Conservation (phyloP, 805 yeast species). For the Metschnikowia reukaufii region DNA sequence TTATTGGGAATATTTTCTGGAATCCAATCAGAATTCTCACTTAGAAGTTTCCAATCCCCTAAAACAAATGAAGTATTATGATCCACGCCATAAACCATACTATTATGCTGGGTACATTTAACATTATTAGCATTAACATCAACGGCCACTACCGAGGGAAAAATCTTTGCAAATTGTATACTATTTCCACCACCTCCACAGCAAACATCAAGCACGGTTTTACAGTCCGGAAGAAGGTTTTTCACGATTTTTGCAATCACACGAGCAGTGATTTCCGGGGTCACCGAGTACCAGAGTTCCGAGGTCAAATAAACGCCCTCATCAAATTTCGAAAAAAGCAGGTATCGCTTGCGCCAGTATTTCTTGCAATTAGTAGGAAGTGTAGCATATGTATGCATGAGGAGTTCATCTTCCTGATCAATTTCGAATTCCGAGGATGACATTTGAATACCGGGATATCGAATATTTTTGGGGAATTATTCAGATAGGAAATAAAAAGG, state of each 20-base stretch:
- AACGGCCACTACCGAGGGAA: slow-evolving; percentile 58
- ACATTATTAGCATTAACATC: slow-evolving; percentile 62
- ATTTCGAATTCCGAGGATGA: slow-evolving; percentile 15
- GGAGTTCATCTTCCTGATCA: slow-evolving; percentile 26
- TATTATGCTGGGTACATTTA: slow-evolving; percentile 66
- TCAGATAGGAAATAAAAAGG: background rate
- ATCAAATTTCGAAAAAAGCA: slow-evolving; percentile 61
- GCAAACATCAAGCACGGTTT: slow-evolving; percentile 61
- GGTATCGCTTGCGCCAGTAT: slow-evolving; percentile 63
- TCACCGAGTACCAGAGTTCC: slow-evolving; percentile 85
- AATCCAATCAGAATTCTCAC: slow-evolving; percentile 30
- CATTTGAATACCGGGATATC: background rate
- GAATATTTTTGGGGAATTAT: background rate
- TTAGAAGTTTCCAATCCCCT: slow-evolving; percentile 50
- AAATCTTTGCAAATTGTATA: slow-evolving; percentile 66
- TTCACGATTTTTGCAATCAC: slow-evolving; percentile 55
- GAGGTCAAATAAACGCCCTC: slow-evolving; percentile 66
- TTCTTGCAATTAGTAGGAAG: slow-evolving; percentile 45
- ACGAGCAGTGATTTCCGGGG: slow-evolving; percentile 74
- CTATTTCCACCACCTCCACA: slow-evolving; percentile 90
- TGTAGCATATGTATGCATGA: slow-evolving; percentile 39
- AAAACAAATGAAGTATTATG: slow-evolving; percentile 49
- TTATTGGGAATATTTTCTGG: slow-evolving; percentile 25
- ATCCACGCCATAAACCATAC: slow-evolving; percentile 58
- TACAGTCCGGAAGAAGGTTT: slow-evolving; percentile 50